Evolutionary conservation across 441 rosid genomes (phyloP).

Genomic region (Gossypium schwendimanii): DNA sequence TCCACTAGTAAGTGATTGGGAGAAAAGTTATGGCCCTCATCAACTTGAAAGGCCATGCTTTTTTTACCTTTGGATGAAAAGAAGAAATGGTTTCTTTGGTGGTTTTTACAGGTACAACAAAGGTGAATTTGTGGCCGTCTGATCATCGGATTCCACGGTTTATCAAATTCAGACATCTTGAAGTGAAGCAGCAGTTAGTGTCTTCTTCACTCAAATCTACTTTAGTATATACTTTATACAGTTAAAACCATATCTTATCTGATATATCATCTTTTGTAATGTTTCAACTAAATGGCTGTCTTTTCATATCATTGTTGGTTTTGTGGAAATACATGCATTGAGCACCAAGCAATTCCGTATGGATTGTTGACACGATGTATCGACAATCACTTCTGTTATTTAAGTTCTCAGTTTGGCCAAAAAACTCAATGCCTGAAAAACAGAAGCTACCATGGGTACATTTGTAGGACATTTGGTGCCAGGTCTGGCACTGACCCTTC

Average conservation of each 20-base stretch:
- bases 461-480: constrained; percentile 68
- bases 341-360: constrained; percentile 31
- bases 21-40: background rate
- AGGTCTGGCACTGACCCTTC: constrained; percentile 56
- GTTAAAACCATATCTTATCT: background rate
- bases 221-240: background rate
- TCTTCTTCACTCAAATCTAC: background rate
- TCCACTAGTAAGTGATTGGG: background rate
- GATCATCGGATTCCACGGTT: background rate
- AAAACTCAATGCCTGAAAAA: constrained; percentile 11
- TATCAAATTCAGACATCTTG: background rate
- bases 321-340: constrained; percentile 50
- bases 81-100: background rate
- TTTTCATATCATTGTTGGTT: constrained; percentile 20
- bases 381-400: constrained; percentile 19
- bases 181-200: background rate
- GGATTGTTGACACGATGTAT: background rate
- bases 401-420: constrained; percentile 16
- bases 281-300: constrained; percentile 1
- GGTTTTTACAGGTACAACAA: background rate
- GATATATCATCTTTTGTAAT: constrained; percentile 10
- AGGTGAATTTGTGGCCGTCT: background rate
- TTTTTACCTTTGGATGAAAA: background rate
- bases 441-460: constrained; percentile 47
- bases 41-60: background rate